phyloP scores from a whole-genome alignment of 768 basidiomycete species.

The Glaciozyma martinii region DNA sequence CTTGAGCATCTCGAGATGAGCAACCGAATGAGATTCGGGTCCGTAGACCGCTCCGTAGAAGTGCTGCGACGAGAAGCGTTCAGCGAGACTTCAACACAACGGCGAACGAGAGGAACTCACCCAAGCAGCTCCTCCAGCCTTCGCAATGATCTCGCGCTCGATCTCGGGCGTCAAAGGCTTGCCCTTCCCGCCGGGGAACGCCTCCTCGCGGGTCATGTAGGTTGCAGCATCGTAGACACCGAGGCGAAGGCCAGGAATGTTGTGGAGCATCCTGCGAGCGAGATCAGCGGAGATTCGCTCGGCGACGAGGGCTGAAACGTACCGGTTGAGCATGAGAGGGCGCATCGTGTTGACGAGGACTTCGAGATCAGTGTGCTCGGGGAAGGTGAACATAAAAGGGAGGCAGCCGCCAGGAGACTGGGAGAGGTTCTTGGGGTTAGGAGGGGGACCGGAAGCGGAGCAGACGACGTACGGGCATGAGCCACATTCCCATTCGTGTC shows the following conservation, averaged over 20 bases:
- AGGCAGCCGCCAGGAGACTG: neutral
- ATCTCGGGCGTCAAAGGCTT: neutral
- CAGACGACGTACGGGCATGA: neutral
- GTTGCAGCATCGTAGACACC: neutral
- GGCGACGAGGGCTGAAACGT: no score
- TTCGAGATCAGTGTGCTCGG: neutral
- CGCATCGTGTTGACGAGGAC: neutral
- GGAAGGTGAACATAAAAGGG: neutral
- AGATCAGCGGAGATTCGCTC: no score
- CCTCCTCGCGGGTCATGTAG: neutral
- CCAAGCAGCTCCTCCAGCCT: constrained; percentile 1
- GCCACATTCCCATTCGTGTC: constrained; percentile 26
- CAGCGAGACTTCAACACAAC: no score
- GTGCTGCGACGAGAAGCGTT: neutral
- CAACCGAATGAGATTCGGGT: neutral
- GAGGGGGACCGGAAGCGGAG: no score
- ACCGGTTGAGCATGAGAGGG: constrained; percentile 1
- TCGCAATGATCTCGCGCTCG: neutral
- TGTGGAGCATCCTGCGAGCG: neutral
- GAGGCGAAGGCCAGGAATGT: neutral
- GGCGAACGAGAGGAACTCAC: neutral
- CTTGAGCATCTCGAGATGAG: neutral
- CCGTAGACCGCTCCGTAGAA: neutral
- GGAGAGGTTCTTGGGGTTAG: no score
- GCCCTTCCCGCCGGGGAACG: neutral